These are phyloP conservation scores for Stylonectria norvegica DNA, from an alignment of 2,329 filamentous ascomycete genomes.

Conservation along the genomic window DNA sequence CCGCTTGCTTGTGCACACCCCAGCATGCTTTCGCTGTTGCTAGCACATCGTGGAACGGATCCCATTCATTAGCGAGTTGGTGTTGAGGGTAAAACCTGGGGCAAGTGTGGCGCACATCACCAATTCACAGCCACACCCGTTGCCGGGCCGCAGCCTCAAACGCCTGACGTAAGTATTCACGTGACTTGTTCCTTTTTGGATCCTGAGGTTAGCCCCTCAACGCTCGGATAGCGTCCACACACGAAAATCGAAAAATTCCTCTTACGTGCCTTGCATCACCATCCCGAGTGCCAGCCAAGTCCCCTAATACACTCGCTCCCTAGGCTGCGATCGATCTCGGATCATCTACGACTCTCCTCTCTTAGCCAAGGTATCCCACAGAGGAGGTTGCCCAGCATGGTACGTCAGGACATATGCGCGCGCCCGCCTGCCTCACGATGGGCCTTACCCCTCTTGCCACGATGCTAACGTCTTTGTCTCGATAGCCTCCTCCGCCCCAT, in stretches of 20 bases:
- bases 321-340: slow-evolving; percentile 38
- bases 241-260: slow-evolving; percentile 46
- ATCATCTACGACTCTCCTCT: slow-evolving; percentile 37
- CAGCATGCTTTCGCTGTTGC: too few species aligned
- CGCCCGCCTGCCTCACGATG: slow-evolving; percentile 14
- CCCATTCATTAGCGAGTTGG: too few species aligned
- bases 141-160: too few species aligned
- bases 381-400: slow-evolving; percentile 54
- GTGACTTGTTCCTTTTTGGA: slow-evolving; percentile 29
- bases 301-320: slow-evolving; percentile 31
- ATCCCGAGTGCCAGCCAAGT: slow-evolving; percentile 39
- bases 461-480: slow-evolving; percentile 27
- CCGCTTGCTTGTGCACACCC: too few species aligned
- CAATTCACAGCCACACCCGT: slow-evolving; percentile 13
- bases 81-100: background rate
- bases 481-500: slow-evolving; percentile 88
- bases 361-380: slow-evolving; percentile 36
- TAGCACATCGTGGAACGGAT: too few species aligned
- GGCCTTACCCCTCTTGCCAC: slow-evolving; percentile 29
- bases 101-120: slow-evolving; percentile 18
- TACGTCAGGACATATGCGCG: slow-evolving; percentile 28
- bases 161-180: slow-evolving; percentile 33
- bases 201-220: slow-evolving; percentile 37
- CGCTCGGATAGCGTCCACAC: slow-evolving; percentile 44
- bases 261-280: slow-evolving; percentile 35